Conservation (phyloP, 108 stramenopile species). For the Discostella stelligeroides region DNA sequence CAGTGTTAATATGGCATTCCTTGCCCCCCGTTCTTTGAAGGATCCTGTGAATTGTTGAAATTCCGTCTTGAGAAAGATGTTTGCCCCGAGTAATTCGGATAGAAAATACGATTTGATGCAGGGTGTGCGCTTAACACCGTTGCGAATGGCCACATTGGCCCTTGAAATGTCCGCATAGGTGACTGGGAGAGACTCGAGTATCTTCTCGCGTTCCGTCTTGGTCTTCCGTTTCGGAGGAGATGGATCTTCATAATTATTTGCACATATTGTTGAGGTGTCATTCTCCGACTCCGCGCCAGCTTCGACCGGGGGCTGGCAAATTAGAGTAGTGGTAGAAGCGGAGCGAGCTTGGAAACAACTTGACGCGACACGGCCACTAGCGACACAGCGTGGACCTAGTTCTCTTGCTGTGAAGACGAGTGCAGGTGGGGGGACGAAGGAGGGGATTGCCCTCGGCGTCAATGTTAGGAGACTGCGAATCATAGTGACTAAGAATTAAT, state of each 20-base stretch:
- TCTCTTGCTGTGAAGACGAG: neutral
- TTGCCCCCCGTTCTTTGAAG: constrained; percentile 97
- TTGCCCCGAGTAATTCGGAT: constrained; percentile 78
- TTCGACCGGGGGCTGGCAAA: constrained; percentile 8
- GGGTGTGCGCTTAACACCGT: constrained; percentile 71
- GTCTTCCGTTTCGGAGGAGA: constrained; percentile 17
- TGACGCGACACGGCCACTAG: constrained; percentile 17
- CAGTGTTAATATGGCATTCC: constrained; percentile 89
- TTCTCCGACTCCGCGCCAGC: neutral
- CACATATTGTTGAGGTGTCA: constrained; percentile 1
- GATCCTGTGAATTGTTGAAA: constrained; percentile 92
- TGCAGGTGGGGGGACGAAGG: neutral
- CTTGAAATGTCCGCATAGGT: constrained; percentile 83
- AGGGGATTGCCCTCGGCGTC: neutral
- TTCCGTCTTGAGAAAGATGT: constrained; percentile 85
- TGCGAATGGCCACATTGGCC: constrained; percentile 76
- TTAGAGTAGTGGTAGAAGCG: constrained; percentile 19
- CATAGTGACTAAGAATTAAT: neutral
- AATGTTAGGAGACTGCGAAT: constrained; percentile 11
- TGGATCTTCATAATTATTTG: constrained; percentile 4
- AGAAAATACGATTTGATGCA: constrained; percentile 72
- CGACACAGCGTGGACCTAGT: constrained; percentile 6
- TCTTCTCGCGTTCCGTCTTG: constrained; percentile 22
- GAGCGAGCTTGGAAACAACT: constrained; percentile 28
- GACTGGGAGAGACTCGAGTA: constrained; percentile 61